phyloP scores from a whole-genome alignment of 2,329 filamentous ascomycete genomes.

The Myriosclerotinia scirpicola region DNA sequence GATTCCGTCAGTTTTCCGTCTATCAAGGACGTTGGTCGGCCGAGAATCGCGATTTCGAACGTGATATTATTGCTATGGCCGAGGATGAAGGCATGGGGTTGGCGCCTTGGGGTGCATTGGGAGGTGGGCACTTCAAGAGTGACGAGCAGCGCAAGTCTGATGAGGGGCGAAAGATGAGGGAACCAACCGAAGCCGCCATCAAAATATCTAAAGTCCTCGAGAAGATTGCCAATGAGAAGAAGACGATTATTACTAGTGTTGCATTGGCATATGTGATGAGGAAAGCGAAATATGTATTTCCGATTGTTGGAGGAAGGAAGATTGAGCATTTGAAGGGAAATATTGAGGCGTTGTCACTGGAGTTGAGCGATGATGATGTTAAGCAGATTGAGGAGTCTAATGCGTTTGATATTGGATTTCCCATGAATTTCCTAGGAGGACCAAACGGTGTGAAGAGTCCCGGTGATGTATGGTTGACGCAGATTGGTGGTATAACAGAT shows the following conservation, averaged over 20 bases:
- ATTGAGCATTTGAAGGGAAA: conserved; percentile 69
- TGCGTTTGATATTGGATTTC: conserved; percentile 67
- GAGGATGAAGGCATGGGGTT: conserved; percentile 57
- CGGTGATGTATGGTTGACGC: conserved; percentile 36
- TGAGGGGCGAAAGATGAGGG: conserved; percentile 38
- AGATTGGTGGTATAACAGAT: conserved; percentile 51
- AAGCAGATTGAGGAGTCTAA: conserved; percentile 62
- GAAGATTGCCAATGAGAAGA: conserved; percentile 57
- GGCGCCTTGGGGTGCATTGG: conserved; percentile 56
- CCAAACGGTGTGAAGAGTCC: conserved; percentile 34
- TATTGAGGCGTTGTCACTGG: conserved; percentile 64
- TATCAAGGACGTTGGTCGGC: conserved; percentile 68
- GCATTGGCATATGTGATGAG: conserved; percentile 73
- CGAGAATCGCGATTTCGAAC: conserved; percentile 61
- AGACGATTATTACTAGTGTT: conserved; percentile 58
- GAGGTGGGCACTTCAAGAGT: conserved; percentile 51
- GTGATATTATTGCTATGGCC: conserved; percentile 62
- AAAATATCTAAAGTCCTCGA: conserved; percentile 50
- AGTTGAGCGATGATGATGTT: conserved; percentile 62
- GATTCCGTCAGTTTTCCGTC: conserved; percentile 67
- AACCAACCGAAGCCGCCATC: conserved; percentile 50
- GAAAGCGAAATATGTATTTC: conserved; percentile 71
- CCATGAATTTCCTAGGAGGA: conserved; percentile 56
- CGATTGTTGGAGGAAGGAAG: conserved; percentile 69
- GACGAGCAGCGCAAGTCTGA: conserved; percentile 47